These are phyloP conservation scores for Coelastrella sp. DNA, from an alignment of 139 green algal genomes.

Conservation along the genomic window DNA sequence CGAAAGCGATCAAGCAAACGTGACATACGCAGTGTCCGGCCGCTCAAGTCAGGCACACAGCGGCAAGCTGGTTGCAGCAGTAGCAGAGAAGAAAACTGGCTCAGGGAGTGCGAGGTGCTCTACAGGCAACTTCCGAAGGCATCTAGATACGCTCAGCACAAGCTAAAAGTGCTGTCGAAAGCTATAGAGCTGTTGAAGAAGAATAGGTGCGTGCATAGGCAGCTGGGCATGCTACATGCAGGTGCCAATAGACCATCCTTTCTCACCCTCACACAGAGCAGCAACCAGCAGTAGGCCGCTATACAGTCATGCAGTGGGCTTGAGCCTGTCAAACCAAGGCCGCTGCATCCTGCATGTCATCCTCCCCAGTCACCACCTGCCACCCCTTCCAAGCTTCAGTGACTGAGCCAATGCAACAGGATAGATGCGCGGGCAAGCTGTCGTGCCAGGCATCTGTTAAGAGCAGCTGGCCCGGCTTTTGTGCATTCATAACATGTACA, in stretches of 20 bases:
- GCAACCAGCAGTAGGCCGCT: too few relatives aligned
- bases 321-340: too few relatives aligned
- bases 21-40: background rate
- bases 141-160: constrained; percentile 21
- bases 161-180: background rate
- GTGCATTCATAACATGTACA: too few relatives aligned
- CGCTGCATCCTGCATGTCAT: too few relatives aligned
- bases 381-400: too few relatives aligned
- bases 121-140: background rate
- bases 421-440: too few relatives aligned
- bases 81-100: background rate
- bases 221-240: background rate
- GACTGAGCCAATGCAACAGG: too few relatives aligned
- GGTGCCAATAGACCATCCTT: background rate
- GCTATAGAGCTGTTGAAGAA: constrained; percentile 5
- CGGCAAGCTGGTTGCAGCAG: background rate
- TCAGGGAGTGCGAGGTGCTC: background rate
- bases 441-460: too few relatives aligned
- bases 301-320: too few relatives aligned
- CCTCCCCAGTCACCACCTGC: too few relatives aligned
- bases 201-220: background rate
- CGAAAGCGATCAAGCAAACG: background rate
- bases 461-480: too few relatives aligned
- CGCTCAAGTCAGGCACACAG: background rate
- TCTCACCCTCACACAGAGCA: too few relatives aligned